Conservation (phyloP, 129 eudicot species). For the Mikania micrantha region DNA sequence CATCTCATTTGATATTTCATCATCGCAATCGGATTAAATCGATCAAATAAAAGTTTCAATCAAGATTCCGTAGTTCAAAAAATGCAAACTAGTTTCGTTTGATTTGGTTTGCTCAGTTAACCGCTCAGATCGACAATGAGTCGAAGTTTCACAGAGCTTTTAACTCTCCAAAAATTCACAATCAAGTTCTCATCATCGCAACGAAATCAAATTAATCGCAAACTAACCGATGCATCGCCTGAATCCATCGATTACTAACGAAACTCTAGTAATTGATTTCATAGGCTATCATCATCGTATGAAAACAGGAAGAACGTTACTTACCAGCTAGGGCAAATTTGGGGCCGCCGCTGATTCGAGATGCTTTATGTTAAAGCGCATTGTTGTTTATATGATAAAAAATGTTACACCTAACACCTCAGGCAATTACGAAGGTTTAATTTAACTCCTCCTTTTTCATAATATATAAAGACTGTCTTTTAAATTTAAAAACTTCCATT, state of each 20-base stretch:
- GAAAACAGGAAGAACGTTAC: neutral
- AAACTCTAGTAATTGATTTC: neutral
- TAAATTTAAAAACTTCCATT: no score
- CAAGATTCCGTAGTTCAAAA: neutral
- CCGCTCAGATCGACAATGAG: conserved; percentile 32
- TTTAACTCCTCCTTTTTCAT: neutral
- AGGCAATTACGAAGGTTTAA: neutral
- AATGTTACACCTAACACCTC: conserved; percentile 9
- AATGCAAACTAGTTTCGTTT: neutral
- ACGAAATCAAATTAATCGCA: conserved; percentile 7
- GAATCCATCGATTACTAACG: neutral
- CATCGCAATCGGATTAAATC: conserved; percentile 13
- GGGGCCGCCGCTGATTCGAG: conserved; percentile 7
- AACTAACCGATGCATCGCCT: neutral
- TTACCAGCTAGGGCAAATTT: conserved; percentile 3
- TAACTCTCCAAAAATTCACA: conserved; percentile 16
- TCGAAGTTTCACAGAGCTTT: conserved; percentile 29
- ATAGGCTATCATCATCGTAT: neutral
- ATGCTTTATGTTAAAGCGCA: neutral
- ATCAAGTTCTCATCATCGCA: conserved; percentile 18
- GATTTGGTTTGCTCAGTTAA: conserved; percentile 24
- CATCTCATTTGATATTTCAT: neutral
- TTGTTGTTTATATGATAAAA: conserved; percentile 1
- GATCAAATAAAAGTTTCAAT: neutral
- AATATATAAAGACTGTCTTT: no score